These are phyloP conservation scores for Erythrophleum ivorense DNA, from an alignment of 331 rosid species.

Conservation along the genomic window DNA sequence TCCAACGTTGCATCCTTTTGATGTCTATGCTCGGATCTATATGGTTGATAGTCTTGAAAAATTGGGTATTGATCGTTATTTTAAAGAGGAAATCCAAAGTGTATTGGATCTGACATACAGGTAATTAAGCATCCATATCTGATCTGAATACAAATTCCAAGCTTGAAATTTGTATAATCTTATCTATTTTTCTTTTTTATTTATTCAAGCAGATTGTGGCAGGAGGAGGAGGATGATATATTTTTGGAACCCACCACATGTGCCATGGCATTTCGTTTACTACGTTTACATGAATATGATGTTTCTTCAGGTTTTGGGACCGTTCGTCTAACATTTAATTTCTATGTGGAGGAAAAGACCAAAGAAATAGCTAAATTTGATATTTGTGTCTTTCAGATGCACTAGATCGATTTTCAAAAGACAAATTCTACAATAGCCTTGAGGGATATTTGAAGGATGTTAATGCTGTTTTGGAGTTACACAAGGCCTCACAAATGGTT, in stretches of 20 bases:
- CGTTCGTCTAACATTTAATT: neutral
- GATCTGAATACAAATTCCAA: too few species aligned
- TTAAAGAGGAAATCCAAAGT: slow-evolving; percentile 65
- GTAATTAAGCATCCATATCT: slow-evolving; percentile 32
- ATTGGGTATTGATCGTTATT: slow-evolving; percentile 72
- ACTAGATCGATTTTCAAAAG: slow-evolving; percentile 60
- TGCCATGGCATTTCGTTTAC: slow-evolving; percentile 59
- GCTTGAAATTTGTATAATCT: neutral
- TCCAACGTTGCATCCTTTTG: slow-evolving; percentile 82
- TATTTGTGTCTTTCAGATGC: slow-evolving; percentile 58
- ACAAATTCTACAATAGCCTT: slow-evolving; percentile 57
- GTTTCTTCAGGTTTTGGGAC: slow-evolving; percentile 47
- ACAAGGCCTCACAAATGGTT: slow-evolving; percentile 70
- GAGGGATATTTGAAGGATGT: slow-evolving; percentile 75
- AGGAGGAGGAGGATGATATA: slow-evolving; percentile 69
- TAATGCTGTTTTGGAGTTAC: slow-evolving; percentile 63
- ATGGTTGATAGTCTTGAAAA: slow-evolving; percentile 80
- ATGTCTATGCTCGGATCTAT: slow-evolving; percentile 65
- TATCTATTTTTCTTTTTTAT: neutral
- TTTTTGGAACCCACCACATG: slow-evolving; percentile 69
- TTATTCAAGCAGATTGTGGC: slow-evolving; percentile 66
- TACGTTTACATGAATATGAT: slow-evolving; percentile 65
- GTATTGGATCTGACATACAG: slow-evolving; percentile 76
- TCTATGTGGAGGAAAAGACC: neutral
- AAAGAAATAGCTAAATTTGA: slow-evolving; percentile 13